Evolutionary conservation across 164 flowering plant species (phyloP).

Genomic region (Aristolochia contorta): DNA sequence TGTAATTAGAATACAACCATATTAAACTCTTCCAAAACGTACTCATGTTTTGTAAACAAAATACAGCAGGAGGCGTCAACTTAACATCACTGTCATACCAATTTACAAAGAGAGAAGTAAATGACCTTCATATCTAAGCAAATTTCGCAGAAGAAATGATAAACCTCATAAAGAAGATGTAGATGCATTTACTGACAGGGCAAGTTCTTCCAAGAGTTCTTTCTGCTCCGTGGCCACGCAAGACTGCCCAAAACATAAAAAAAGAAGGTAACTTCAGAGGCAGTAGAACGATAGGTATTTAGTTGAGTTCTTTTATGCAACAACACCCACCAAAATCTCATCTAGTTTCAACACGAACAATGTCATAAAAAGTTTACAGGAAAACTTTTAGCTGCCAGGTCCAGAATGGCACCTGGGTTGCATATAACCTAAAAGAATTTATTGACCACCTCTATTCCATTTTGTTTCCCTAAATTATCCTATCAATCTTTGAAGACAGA

Average conservation of each 20-base stretch:
- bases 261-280: constrained; percentile 4
- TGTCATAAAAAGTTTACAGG: not conserved
- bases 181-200: constrained; percentile 40
- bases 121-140: no score
- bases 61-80: no score
- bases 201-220: constrained; percentile 80
- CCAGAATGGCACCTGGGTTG: no score
- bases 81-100: no score
- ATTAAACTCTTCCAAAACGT: no score
- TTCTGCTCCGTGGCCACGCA: constrained; percentile 80
- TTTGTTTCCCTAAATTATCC: no score
- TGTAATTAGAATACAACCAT: no score
- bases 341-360: not conserved
- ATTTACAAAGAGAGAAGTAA: no score
- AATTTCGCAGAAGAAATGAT: not conserved
- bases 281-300: not conserved
- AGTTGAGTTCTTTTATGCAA: not conserved
- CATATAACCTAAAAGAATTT: no score
- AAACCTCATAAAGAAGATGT: not conserved
- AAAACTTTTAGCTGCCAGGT: no score
- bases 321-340: not conserved
- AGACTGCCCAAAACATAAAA: constrained; percentile 52
- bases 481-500: not conserved
- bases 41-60: no score
- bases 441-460: no score